Base-by-base conservation (phyloP, 768 basidiomycete genomes). In the Russula abietina region DNA sequence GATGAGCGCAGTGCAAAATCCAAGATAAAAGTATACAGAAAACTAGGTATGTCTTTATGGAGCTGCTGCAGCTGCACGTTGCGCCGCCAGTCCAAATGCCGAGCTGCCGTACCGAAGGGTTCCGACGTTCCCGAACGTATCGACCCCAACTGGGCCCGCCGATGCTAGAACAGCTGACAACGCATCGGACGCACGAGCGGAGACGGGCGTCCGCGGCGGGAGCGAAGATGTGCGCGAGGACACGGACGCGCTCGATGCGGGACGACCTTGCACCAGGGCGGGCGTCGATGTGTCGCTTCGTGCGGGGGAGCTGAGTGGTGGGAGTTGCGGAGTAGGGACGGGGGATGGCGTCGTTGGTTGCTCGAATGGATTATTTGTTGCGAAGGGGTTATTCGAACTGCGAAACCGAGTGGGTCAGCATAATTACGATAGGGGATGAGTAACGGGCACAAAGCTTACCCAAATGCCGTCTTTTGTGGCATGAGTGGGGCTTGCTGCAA, bases 301-400 rank as follows among this genome's bases (percentile, higher is more conserved):
- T 12, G 19, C 22, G 16, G 60, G 53, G 10, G 66, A 62, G 8
- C 39, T 12, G 36, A 59, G 24, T 17, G 28, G 43, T 9, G 70
- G 62, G 36, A 75, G 76, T 60, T 76, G 73, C 55, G 71, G 56
- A 17, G 79, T 71, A 30, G 82, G 74, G 30, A 79, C 75, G n/a
- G 58, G 70, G 70, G 51, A 71, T 9, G 69, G 60, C 39, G 63
- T 30, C 2, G 59, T 33, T 4, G 61, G 30, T 24, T 57, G 64
- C 10, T 89, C 92, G 68, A 96, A 96, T 1, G 93, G 93, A 72
- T 97, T 97, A 19, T 69, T 75, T 39, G 53, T n/a, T n/a, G 59
- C 58, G 22, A 62, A 64, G 72, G 71, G 45, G 67, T 49, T 52
- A n/a, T 57, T 61, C 16, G 61, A 61, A 7, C 61, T 61, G 28